A percentile compares a stretch with the other conserved stretches of the same genome.
Evolutionary conservation across 352 stramenopile species (phyloP).

Genomic region (Lagenidium giganteum): DNA sequence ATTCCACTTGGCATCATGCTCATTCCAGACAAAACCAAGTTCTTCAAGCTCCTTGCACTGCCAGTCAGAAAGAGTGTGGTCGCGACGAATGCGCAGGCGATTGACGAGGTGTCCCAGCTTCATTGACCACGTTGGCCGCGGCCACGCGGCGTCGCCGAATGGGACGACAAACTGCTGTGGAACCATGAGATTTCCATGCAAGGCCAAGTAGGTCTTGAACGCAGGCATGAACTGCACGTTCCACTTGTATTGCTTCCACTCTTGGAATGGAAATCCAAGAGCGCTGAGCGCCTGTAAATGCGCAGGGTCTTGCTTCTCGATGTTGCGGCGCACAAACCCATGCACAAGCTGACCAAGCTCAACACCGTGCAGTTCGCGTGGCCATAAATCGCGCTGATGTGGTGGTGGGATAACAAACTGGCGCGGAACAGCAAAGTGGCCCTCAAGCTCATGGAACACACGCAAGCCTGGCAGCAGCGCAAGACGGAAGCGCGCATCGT

Average conservation of each 20-base stretch:
- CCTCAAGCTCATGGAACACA: constrained; percentile 2
- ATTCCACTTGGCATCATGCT: constrained; percentile 66
- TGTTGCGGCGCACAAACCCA: constrained; percentile 39
- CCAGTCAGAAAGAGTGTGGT: constrained; percentile 26
- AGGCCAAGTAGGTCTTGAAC: constrained; percentile 24
- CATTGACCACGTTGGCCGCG: constrained; percentile 27
- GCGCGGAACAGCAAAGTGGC: constrained; percentile 4
- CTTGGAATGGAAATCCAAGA: constrained; percentile 21
- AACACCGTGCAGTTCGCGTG: constrained; percentile 26
- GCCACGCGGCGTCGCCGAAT: constrained; percentile 18
- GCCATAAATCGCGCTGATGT: constrained; percentile 22
- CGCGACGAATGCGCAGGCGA: constrained; percentile 23
- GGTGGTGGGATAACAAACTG: constrained; percentile 40
- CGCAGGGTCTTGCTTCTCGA: constrained; percentile 10
- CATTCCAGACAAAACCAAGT: constrained; percentile 67
- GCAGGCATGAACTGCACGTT: constrained; percentile 20
- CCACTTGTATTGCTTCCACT: constrained; percentile 48
- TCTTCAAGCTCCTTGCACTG: constrained; percentile 14
- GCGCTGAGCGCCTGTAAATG: constrained; percentile 15
- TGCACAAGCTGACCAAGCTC: constrained; percentile 29
- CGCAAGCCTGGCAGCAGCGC: constrained; percentile 48
- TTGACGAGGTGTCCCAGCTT: constrained; percentile 35
- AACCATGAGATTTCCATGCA: constrained; percentile 32
- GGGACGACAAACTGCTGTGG: constrained; percentile 35
- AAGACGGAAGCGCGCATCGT: too few species aligned